Base-by-base conservation (phyloP, 805 yeast species). In the Hanseniaspora hatyaiensis region DNA sequence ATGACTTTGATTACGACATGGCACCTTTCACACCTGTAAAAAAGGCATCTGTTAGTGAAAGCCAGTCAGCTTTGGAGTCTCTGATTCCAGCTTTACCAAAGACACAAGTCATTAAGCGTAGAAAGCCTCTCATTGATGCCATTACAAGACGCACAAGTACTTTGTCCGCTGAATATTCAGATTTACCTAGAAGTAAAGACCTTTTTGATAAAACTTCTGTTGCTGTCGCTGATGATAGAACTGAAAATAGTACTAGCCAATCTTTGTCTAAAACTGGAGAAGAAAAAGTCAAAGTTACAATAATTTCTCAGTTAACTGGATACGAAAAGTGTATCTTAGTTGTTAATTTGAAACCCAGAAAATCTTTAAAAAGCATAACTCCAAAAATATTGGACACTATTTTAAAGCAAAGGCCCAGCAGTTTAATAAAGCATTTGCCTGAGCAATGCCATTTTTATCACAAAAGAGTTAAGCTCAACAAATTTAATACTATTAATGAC, bases 401-500 rank as follows among this genome's bases (percentile, higher is more conserved):
- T 5, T 6, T 43, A 6, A 33, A 34, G 9, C 40, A 43, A 30
- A 43, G n/a, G 12, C 15, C 24, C 11, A 26, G 16, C 31, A 2
- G 26, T 18, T 12, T 16, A 19, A 4, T 24, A 24, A 1, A n/a
- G 20, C 15, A 24, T 20, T 6, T n/a, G n/a, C n/a, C 29, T 8
- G 26, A 42, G 6, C 24, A 29, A n/a, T 15, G 38, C 13, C 28
- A 37, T 18, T 36, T 43, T 22, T 43, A 29, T 13, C 36, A 43
- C 24, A 43, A 43, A 3, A 30, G 38, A 8, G 30, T 43, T 3
- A 36, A 43, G 18, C 18, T 43, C 8, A 23, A 36, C 15, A 38
- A 38, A 13, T 36, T 34, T 24, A 43, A 34, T 23, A 43, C 47
- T 11, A 29, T 43, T 8, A 30, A 22, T 3, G 47, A 43, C 18